phyloP scores from a whole-genome alignment of 2,329 filamentous ascomycete species.

The Trichoderma sp. region DNA sequence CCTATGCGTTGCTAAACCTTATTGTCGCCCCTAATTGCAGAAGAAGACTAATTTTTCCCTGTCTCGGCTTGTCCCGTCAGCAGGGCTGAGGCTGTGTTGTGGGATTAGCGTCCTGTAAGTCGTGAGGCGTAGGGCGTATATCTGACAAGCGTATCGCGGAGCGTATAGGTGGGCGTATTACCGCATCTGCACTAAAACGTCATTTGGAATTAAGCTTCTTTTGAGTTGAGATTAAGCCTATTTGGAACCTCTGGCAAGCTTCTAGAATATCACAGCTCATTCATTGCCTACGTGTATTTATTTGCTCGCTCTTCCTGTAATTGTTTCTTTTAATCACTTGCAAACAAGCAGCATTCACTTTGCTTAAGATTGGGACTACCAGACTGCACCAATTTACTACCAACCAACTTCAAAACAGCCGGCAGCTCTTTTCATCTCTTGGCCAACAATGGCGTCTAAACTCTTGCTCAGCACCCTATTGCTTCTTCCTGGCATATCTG shows the following conservation, averaged over 20 bases:
- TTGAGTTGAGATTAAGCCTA: neutral
- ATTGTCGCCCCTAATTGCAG: neutral
- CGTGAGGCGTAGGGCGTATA: neutral
- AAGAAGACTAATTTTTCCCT: neutral
- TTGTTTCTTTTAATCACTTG: neutral
- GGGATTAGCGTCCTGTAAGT: neutral
- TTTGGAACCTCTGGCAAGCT: neutral
- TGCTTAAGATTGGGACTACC: neutral
- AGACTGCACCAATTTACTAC: too few species aligned
- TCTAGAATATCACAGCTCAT: neutral
- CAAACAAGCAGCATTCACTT: neutral
- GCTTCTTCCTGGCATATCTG: slow-evolving; percentile 6
- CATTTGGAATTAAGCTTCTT: neutral
- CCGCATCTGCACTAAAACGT: neutral
- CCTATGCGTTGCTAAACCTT: neutral
- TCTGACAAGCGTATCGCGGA: neutral
- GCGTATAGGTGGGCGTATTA: neutral
- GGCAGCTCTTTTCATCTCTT: neutral
- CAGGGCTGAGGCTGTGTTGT: neutral
- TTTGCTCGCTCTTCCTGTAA: neutral
- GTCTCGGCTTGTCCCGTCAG: neutral
- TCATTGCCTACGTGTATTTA: neutral
- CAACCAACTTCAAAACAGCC: neutral
- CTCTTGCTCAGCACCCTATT: neutral
- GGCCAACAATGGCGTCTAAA: neutral